Evolutionary conservation across 2,329 filamentous ascomycete species (phyloP), one percentile per base, ranked within the genome.

Genomic region (Fusarium nematophilum): DNA sequence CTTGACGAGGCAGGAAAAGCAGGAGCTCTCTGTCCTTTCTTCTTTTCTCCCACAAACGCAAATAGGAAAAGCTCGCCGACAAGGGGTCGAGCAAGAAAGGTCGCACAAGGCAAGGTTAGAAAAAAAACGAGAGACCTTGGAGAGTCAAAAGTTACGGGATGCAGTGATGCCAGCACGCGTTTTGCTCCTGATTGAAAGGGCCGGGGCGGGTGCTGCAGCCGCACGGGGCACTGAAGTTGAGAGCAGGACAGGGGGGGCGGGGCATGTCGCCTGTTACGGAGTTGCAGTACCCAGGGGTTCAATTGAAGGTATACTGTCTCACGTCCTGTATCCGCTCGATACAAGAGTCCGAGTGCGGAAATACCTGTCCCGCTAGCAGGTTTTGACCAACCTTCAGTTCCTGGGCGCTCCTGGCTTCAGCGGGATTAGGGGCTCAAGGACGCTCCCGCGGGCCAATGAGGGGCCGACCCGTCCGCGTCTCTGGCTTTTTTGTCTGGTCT

Each of bases 141-240:
- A 48, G 36, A 55, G 61, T 62, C 45, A 65, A 65, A 63, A 63
- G 49, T 64, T 64, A 65, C 47, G 50, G 53, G 57, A 65, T 66
- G 64, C 65, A 49, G 68, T 70, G 68, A 70, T 66, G 68, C 69
- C 67, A 71, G 68, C 69, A 71, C 69, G 66, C 68, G 66, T 69
- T 71, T 70, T 69, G 63, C 66, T 70, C 63, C 65, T 70, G 67
- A 70, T 69, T 66, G 59, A 70, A 66, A 64, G 53, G 62, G 62
- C 64, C 55, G 52, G 57, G 56, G 66, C 57, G 60, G 56, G 60
- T 59, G 57, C 66, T 69, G 57, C 56, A 68, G 61, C 61, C 47
- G 62, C 64, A 64, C 66, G 64, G 65, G 59, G 65, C 65, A 68
- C 31, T 65, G 50, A 58, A 53, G 53, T 47, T 44, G 51, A 57